Evolutionary conservation across 2,329 filamentous ascomycete species (phyloP), one percentile per base, ranked within the genome.

Genomic region (Fusarium sororula): DNA sequence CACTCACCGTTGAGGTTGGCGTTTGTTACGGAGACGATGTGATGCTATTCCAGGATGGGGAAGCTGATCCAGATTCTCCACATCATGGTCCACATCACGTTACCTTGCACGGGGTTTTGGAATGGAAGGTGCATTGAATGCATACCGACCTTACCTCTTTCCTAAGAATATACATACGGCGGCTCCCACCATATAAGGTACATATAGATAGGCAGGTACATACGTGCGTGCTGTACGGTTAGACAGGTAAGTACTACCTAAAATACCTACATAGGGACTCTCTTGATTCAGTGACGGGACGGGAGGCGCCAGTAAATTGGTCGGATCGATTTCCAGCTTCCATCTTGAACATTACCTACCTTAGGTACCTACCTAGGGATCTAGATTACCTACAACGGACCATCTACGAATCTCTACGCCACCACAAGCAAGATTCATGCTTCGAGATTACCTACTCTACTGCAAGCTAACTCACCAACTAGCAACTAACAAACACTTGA

Each of bases 1-100:
- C 59, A 68, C 60, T 65, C 67, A 60, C 71, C 71, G 67, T 74
- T 74, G 51, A 47, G 63, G 73, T 69, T 54, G 70, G 61, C 66
- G 63, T 75, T 75, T 74, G 45, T 75, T 61, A 74, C 72, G 65
- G 70, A 71, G 62, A 48, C 32, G 42, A 41, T 12, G 32, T 41
- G 63, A 62, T 68, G 63, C 59, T 66, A 70, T 70, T 65, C 66
- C 51, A 61, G 54, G 51, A 59, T 13, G 20, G 57, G 53, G 35
- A 60, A 62, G 50, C 50, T 74, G 55, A 62, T 56, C 39, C 44
- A 37, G 24, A 22, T 41, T 64, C 63, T 41, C 71, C 71, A 72
- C 71, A 45, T 35, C 26, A 37, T 28, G 56, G 47, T 48, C 59
- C 67, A 72, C 67, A 74, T 74, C 71, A 74, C 71, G 71, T 74